These are phyloP conservation scores for Penicillium pulvis DNA, from an alignment of 495 filamentous ascomycete species.

Conservation along the genomic window DNA sequence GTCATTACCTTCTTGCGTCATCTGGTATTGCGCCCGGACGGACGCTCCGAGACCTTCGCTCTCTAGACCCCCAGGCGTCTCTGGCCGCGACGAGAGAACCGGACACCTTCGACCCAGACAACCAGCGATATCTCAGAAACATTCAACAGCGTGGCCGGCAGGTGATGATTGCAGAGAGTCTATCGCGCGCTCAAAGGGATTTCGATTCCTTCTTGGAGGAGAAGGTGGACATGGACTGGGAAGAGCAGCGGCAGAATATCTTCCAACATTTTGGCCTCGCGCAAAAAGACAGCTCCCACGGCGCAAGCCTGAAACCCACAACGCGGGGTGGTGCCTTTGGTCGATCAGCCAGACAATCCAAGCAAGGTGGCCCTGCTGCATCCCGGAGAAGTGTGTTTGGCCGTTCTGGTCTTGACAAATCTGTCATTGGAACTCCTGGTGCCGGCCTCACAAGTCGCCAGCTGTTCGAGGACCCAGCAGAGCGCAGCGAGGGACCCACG, in stretches of 20 bases:
- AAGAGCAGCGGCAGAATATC: constrained; percentile 85
- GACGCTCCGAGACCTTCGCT: constrained; percentile 75
- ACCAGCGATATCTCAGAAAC: constrained; percentile 78
- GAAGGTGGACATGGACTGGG: constrained; percentile 93
- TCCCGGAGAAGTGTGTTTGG: constrained; percentile 69
- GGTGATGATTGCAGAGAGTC: constrained; percentile 85
- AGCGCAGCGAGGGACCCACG: constrained; percentile 47
- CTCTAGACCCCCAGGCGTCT: constrained; percentile 50
- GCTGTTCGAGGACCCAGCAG: constrained; percentile 68
- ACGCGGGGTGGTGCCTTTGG: constrained; percentile 61
- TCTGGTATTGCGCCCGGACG: constrained; percentile 82
- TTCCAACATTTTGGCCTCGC: constrained; percentile 95
- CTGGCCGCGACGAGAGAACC: constrained; percentile 45
- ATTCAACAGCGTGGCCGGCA: constrained; percentile 88
- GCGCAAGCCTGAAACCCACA: constrained; percentile 40
- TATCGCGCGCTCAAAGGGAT: constrained; percentile 81
- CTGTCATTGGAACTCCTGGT: constrained; percentile 78
- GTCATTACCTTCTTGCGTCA: constrained; percentile 83
- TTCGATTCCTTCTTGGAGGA: constrained; percentile 93
- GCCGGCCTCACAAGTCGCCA: constrained; percentile 54
- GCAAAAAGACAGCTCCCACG: constrained; percentile 53
- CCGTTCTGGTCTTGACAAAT: constrained; percentile 69
- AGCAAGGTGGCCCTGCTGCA: constrained; percentile 32
- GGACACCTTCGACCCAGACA: constrained; percentile 67
- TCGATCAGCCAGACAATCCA: constrained; percentile 51